Evolutionary conservation across 208 protist species (phyloP).

Genomic region (Phytomonas francai): DNA sequence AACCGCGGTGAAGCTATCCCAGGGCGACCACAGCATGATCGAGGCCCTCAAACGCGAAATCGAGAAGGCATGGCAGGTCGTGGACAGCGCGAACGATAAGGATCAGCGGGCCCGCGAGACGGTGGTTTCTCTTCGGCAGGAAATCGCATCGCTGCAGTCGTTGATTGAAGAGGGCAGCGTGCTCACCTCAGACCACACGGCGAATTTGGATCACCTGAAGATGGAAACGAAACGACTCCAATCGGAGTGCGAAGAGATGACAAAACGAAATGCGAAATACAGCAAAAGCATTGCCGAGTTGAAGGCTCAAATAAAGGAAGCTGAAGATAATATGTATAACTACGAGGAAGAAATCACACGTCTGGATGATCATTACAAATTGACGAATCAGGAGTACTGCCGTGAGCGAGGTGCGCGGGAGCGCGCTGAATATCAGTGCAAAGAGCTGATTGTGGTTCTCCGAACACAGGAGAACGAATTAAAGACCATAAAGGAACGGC

Average conservation of each 20-base stretch:
- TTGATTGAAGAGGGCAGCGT: constrained; percentile 91
- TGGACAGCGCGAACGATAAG: constrained; percentile 96
- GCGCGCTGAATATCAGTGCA: constrained; percentile 85
- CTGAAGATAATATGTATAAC: constrained; percentile 38
- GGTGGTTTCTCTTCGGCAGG: constrained; percentile 91
- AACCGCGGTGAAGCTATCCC: constrained; percentile 92
- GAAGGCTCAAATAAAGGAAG: constrained; percentile 24
- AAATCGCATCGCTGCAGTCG: constrained; percentile 90
- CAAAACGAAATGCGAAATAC: constrained; percentile 84
- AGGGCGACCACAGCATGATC: constrained; percentile 97
- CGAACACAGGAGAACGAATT: constrained; percentile 54
- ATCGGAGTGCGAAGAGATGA: constrained; percentile 87
- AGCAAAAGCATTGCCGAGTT: constrained; percentile 57
- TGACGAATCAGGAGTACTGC: constrained; percentile 65
- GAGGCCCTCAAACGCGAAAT: constrained; percentile 95
- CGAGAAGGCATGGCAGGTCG: constrained; percentile 96
- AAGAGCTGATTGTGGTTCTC: constrained; percentile 76
- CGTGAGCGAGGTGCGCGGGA: constrained; percentile 87
- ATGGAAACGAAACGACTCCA: constrained; percentile 93
- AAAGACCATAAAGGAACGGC: constrained; percentile 29
- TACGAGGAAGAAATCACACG: constrained; percentile 50
- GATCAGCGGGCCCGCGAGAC: constrained; percentile 94
- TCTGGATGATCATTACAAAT: constrained; percentile 44
- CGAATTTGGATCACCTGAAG: constrained; percentile 92
- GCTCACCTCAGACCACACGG: constrained; percentile 89